A percentile compares a stretch with the other conserved stretches of the same genome.
phyloP scores from a whole-genome alignment of 306 rosid species.

The Delonix regia region DNA sequence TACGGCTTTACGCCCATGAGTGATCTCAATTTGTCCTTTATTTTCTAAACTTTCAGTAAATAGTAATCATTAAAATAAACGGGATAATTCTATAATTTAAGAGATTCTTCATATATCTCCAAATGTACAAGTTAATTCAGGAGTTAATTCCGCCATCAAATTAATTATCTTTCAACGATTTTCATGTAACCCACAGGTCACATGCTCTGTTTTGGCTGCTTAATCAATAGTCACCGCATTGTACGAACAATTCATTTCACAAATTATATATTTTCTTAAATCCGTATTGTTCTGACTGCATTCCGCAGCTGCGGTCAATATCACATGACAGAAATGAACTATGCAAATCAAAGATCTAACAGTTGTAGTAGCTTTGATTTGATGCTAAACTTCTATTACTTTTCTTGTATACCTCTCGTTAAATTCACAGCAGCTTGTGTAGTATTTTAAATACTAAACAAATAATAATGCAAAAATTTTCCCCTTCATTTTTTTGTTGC shows the following conservation, averaged over 20 bases:
- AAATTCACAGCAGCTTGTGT: neutral
- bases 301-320: neutral
- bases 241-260: neutral
- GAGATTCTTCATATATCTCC: neutral
- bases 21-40: no score
- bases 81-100: neutral
- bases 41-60: no score
- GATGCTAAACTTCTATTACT: slow-evolving; percentile 4
- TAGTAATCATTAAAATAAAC: no score
- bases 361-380: neutral
- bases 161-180: no score
- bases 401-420: neutral
- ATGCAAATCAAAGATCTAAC: neutral
- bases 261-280: neutral
- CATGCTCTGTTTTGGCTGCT: neutral
- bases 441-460: neutral
- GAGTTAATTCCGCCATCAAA: no score
- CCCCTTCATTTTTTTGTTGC: neutral
- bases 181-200: neutral
- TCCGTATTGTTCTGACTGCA: neutral
- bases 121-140: neutral
- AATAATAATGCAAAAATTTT: neutral
- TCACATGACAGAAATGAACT: neutral
- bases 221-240: neutral
- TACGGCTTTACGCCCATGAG: no score